Evolutionary conservation across 2,329 filamentous ascomycete genomes (phyloP).

Genomic region (Diaporthe citriasiana): DNA sequence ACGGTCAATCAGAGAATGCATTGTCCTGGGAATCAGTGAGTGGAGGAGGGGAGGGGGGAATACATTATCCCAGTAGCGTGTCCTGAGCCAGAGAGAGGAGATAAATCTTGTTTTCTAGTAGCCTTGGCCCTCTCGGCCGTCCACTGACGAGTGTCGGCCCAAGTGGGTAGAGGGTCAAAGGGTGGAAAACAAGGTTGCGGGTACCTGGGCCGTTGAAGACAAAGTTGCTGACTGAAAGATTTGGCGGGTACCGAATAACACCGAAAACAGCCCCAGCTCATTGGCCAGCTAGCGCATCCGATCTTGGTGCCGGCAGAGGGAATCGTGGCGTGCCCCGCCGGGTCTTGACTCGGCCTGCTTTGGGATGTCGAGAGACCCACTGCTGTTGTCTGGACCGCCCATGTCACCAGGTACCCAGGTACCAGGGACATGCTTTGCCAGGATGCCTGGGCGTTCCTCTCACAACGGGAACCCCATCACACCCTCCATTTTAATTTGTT

Average conservation of each 20-base stretch:
- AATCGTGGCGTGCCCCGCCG: slow-evolving; percentile 31
- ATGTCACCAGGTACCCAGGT: slow-evolving; percentile 30
- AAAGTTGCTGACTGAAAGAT: slow-evolving; percentile 12
- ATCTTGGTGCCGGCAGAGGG: slow-evolving; percentile 35
- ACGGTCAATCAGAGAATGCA: background rate
- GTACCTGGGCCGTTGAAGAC: slow-evolving; percentile 32
- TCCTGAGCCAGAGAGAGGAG: background rate
- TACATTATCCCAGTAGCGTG: slow-evolving; percentile 19
- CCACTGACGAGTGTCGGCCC: slow-evolving; percentile 20
- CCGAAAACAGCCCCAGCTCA: slow-evolving; percentile 23
- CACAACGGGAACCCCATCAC: slow-evolving; percentile 37
- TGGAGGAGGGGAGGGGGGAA: background rate
- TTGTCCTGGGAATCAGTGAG: background rate
- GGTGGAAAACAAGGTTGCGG: slow-evolving; percentile 36
- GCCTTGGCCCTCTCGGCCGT: slow-evolving; percentile 15
- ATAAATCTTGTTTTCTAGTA: slow-evolving; percentile 36
- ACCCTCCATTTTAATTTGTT: slow-evolving; percentile 30
- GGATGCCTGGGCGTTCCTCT: slow-evolving; percentile 36
- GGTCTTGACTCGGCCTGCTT: slow-evolving; percentile 30
- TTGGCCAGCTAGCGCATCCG: slow-evolving; percentile 34
- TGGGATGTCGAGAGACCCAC: slow-evolving; percentile 31
- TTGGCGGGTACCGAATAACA: slow-evolving; percentile 24
- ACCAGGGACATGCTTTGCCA: slow-evolving; percentile 28
- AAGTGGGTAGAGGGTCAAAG: slow-evolving; percentile 33
- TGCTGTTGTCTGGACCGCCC: slow-evolving; percentile 34